Evolutionary conservation across 495 filamentous ascomycete genomes (phyloP).

Genomic region (Talaromyces proteolyticus): DNA sequence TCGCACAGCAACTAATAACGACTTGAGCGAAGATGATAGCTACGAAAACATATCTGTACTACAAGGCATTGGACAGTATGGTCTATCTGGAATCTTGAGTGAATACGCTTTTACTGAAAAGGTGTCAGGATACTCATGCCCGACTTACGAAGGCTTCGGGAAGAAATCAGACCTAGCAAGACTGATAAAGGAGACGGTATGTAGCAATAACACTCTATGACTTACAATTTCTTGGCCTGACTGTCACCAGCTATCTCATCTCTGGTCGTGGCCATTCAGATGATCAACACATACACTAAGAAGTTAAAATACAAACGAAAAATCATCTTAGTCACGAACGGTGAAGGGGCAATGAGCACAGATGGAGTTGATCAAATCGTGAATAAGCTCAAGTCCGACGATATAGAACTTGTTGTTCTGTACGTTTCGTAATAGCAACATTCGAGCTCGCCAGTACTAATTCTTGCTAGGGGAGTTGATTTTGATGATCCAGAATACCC

Average conservation of each 20-base stretch:
- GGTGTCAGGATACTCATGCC: slow-evolving; percentile 57
- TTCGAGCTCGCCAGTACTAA: slow-evolving; percentile 11
- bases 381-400: slow-evolving; percentile 61
- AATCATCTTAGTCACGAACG: slow-evolving; percentile 84
- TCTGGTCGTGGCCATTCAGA: slow-evolving; percentile 74
- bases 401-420: slow-evolving; percentile 76
- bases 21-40: slow-evolving; percentile 52
- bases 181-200: slow-evolving; percentile 72
- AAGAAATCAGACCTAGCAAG: slow-evolving; percentile 54
- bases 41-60: slow-evolving; percentile 77
- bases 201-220: no score
- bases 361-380: slow-evolving; percentile 60
- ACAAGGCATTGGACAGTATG: slow-evolving; percentile 62
- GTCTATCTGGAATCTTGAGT: neutral
- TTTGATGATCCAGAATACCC: slow-evolving; percentile 92
- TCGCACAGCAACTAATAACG: slow-evolving; percentile 58
- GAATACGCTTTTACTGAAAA: slow-evolving; percentile 2
- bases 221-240: no score
- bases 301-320: slow-evolving; percentile 82
- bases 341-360: slow-evolving; percentile 59
- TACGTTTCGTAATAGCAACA: slow-evolving; percentile 33
- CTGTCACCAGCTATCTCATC: slow-evolving; percentile 77
- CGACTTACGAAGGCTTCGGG: slow-evolving; percentile 57
- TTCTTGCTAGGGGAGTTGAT: slow-evolving; percentile 69
- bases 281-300: slow-evolving; percentile 79